phyloP scores from a whole-genome alignment of 139 green algal genomes.

The Gonium pectorale region DNA sequence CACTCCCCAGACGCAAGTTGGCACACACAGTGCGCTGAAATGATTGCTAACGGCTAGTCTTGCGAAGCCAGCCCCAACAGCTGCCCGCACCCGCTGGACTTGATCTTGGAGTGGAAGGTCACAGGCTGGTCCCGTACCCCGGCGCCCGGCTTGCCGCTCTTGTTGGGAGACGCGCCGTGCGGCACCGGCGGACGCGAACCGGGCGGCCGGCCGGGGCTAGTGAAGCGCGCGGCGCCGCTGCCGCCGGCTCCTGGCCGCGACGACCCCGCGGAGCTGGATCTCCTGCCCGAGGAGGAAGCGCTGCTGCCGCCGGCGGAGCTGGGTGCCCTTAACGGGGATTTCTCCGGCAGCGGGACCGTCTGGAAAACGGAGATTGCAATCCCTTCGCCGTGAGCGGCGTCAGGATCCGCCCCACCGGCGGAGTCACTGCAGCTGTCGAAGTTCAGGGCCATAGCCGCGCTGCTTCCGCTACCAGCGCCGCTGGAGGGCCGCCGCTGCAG shows the following conservation, averaged over 20 bases:
- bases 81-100: slow-evolving; percentile 47
- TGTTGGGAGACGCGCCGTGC: not conserved
- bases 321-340: slow-evolving; percentile 39
- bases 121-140: slow-evolving; percentile 56
- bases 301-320: not conserved
- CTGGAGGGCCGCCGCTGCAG: slow-evolving; percentile 2
- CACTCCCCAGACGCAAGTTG: too few relatives aligned
- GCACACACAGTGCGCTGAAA: too few relatives aligned
- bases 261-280: not conserved
- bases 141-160: not conserved
- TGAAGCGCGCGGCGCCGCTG: not conserved
- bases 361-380: slow-evolving; percentile 49
- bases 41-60: too few relatives aligned
- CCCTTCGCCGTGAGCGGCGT: not conserved
- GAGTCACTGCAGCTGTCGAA: too few relatives aligned
- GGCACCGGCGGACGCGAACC: not conserved
- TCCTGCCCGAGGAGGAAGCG: not conserved
- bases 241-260: not conserved
- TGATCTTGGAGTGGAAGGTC: slow-evolving; percentile 68
- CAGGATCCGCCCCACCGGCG: too few relatives aligned
- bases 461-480: too few relatives aligned
- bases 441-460: too few relatives aligned
- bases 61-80: not conserved
- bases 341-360: slow-evolving; percentile 21
- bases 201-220: not conserved